Evolutionary conservation across 371 early-diverging fungal genomes (phyloP), one percentile per base, ranked within the genome.

Genomic region (Batrachochytrium dendrobatidis): DNA sequence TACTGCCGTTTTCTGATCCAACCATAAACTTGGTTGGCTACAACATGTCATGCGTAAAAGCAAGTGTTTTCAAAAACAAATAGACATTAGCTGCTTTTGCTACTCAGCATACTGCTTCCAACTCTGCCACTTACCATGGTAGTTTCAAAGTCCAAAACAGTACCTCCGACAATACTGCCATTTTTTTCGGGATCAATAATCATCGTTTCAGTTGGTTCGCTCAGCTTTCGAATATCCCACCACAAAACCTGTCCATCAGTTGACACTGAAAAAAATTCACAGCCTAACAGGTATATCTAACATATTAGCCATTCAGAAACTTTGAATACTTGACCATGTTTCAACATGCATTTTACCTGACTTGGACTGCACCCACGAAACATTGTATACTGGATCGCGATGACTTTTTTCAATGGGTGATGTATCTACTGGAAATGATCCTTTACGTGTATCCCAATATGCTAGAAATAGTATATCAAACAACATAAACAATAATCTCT

Each of bases 1-100:
- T 63, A 30, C 71, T 63, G 10, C 82, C 82, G 60, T 74, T 76
- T 54, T 81, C 82, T 17, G 76, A 65, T 4, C 82, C 82, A 56
- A 81, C 66, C 82, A 81, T 77, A 65, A 81, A 81, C 65, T 81
- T 81, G n/a, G 82, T 81, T 12, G 82, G 82, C 82, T 81, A 24
- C 26, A 20, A 12, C 39, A 39, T 39, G 39, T n/a, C 39, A 39
- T 39, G 39, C n/a, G 39, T n/a, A 45, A 3, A n/a, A n/a, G n/a
- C n/a, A n/a, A n/a, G n/a, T n/a, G n/a, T n/a, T n/a, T n/a, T n/a
- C n/a, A n/a, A n/a, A n/a, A n/a, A n/a, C n/a, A n/a, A n/a, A n/a
- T n/a, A n/a, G n/a, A n/a, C n/a, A n/a, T n/a, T n/a, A n/a, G n/a
- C n/a, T n/a, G n/a, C n/a, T n/a, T n/a, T n/a, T n/a, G n/a, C n/a